Base-by-base conservation (phyloP, 371 early-diverging fungal genomes). In the Chytridium lagenaria region DNA sequence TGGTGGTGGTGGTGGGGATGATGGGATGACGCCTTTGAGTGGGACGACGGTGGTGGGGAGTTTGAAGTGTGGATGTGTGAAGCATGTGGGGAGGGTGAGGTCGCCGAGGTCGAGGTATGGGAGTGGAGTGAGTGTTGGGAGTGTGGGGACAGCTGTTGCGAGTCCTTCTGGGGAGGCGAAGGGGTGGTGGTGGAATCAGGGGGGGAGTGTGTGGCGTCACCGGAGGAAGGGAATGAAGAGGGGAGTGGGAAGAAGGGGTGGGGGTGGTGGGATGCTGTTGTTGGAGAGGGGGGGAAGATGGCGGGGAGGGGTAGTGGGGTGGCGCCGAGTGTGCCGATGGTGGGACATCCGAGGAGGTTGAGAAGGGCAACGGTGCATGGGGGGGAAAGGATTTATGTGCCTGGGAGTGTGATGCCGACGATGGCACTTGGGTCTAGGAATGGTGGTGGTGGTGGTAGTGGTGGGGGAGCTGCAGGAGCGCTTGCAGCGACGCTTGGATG, bases 331-430 rank as follows among this genome's bases (percentile, higher is more conserved):
- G n/a, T n/a, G n/a, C n/a, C n/a, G n/a, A n/a, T n/a, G n/a, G n/a
- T n/a, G n/a, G n/a, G n/a, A n/a, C n/a, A n/a, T n/a, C n/a, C n/a
- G 55, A 16, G 26, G 55, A 55, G 55, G 55, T 5, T 28, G 16
- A 16, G 55, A 26, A 55, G 55, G 26, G 26, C 10, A 5, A 55
- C 55, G 5, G 55, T 55, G 55, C 55, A 55, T 55, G 55, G 55
- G 10, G 55, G 55, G 16, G 55, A 55, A 26, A 16, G 55, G 55
- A 55, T 55, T 55, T 55, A 28, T 55, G 55, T 55, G 55, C 55
- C 55, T 28, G 16, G 10, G 10, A 5, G 16, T 55, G n/a, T n/a
- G n/a, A n/a, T n/a, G n/a, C n/a, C 26, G 16, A 44, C 12, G 44
- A 44, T 7, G 44, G 44, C 19, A 44, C 44, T 44, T 12, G 7